Conservation (phyloP, 2,329 filamentous ascomycete species). For the Berkeleyomyces rouxiae region DNA sequence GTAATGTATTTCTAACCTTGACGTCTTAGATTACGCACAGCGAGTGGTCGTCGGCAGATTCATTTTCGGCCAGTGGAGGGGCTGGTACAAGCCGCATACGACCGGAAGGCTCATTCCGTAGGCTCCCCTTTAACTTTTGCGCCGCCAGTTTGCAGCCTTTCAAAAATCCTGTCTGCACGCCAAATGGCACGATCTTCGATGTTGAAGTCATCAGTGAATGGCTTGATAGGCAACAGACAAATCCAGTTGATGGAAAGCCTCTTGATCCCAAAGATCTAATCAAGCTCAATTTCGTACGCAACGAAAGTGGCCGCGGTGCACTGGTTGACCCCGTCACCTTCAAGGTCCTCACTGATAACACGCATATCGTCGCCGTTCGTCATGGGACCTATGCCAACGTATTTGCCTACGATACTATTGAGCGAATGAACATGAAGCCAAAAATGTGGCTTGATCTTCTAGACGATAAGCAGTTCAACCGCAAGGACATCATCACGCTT, state of each 20-base stretch:
- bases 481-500: slow-evolving; percentile 86
- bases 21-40: slow-evolving; percentile 65
- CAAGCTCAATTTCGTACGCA: slow-evolving; percentile 80
- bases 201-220: slow-evolving; percentile 85
- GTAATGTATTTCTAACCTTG: neutral
- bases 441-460: slow-evolving; percentile 92
- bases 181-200: slow-evolving; percentile 80
- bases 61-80: slow-evolving; percentile 67
- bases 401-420: slow-evolving; percentile 89
- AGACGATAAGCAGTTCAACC: slow-evolving; percentile 68
- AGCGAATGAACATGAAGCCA: slow-evolving; percentile 87
- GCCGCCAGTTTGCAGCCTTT: slow-evolving; percentile 91
- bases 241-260: slow-evolving; percentile 69
- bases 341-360: slow-evolving; percentile 96
- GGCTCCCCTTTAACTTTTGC: slow-evolving; percentile 95
- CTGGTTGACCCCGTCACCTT: slow-evolving; percentile 93
- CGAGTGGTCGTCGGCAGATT: slow-evolving; percentile 86
- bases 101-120: slow-evolving; percentile 51
- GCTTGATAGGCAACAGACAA: slow-evolving; percentile 86
- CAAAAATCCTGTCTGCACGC: slow-evolving; percentile 81
- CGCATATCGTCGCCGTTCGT: slow-evolving; percentile 78
- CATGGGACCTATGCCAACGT: slow-evolving; percentile 78
- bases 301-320: slow-evolving; percentile 43
- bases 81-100: slow-evolving; percentile 44
- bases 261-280: slow-evolving; percentile 72